A percentile compares a stretch with the other conserved stretches of the same genome.
Evolutionary conservation across 441 rosid genomes (phyloP).

Genomic region (Brassica hybrid): DNA sequence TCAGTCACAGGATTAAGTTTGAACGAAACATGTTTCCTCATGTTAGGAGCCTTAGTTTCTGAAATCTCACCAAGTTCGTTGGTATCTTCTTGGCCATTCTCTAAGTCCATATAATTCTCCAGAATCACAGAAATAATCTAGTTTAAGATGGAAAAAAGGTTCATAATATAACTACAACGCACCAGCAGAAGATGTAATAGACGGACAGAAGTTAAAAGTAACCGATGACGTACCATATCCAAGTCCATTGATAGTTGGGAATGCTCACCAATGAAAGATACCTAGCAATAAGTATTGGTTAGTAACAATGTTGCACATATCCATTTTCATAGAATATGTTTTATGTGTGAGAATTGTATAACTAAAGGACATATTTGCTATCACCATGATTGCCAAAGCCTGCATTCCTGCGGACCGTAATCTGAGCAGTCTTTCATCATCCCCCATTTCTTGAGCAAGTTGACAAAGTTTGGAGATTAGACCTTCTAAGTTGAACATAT

Average conservation of each 20-base stretch:
- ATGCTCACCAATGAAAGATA: constrained; percentile 88
- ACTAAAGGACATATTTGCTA: not conserved
- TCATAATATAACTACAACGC: constrained; percentile 24
- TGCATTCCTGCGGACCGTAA: too few species aligned
- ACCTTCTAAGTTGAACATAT: constrained; percentile 96
- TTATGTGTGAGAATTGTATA: not conserved
- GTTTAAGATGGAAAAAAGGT: constrained; percentile 39
- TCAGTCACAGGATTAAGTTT: constrained; percentile 38
- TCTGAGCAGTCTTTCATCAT: not conserved
- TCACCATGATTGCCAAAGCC: not conserved
- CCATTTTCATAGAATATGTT: constrained; percentile 8
- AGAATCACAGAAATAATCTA: constrained; percentile 89
- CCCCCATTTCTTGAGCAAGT: constrained; percentile 86
- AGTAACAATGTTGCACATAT: constrained; percentile 18
- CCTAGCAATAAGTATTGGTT: constrained; percentile 51
- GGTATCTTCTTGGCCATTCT: constrained; percentile 48
- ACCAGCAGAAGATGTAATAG: constrained; percentile 10
- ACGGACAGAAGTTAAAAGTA: not conserved
- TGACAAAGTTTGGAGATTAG: constrained; percentile 90
- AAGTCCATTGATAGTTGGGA: constrained; percentile 90
- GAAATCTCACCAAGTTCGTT: not conserved
- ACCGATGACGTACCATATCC: constrained; percentile 65
- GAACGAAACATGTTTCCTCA: constrained; percentile 51
- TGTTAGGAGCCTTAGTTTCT: not conserved
- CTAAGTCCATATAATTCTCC: constrained; percentile 76